Evolutionary conservation across 75 land plant species (phyloP).

Genomic region (Picea glauca): DNA sequence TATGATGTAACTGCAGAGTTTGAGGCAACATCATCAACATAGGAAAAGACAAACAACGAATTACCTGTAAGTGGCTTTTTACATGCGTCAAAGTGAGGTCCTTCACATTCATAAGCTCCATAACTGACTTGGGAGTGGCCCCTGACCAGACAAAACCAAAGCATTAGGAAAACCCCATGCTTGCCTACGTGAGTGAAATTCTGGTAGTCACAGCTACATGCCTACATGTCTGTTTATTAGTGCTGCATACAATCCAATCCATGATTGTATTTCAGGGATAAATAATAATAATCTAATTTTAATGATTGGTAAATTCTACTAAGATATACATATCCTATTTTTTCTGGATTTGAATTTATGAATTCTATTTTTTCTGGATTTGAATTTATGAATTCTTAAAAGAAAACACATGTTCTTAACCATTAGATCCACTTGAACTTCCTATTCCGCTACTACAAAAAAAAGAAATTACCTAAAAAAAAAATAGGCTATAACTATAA

Average conservation of each 20-base stretch:
- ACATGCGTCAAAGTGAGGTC: constrained; percentile 70
- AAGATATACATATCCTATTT: no score
- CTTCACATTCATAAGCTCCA: constrained; percentile 77
- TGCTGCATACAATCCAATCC: neutral
- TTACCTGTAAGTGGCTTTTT: constrained; percentile 72
- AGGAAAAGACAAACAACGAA: neutral
- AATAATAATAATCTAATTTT: no score
- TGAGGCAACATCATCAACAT: neutral
- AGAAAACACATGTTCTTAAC: no score
- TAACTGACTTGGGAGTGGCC: constrained; percentile 66
- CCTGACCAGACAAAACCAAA: constrained; percentile 25
- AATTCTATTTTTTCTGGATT: no score
- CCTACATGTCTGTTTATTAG: neutral
- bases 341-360: no score
- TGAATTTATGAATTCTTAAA: no score
- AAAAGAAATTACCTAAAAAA: neutral
- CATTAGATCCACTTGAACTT: neutral
- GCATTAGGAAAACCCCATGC: neutral
- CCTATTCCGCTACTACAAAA: neutral
- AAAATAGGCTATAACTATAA: neutral
- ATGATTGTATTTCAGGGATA: neutral
- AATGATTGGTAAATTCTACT: no score
- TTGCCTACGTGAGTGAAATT: no score
- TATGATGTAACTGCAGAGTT: neutral
- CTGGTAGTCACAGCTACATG: no score